phyloP scores from a whole-genome alignment of 108 stramenopile genomes.

The Skeletonema marinoi region DNA sequence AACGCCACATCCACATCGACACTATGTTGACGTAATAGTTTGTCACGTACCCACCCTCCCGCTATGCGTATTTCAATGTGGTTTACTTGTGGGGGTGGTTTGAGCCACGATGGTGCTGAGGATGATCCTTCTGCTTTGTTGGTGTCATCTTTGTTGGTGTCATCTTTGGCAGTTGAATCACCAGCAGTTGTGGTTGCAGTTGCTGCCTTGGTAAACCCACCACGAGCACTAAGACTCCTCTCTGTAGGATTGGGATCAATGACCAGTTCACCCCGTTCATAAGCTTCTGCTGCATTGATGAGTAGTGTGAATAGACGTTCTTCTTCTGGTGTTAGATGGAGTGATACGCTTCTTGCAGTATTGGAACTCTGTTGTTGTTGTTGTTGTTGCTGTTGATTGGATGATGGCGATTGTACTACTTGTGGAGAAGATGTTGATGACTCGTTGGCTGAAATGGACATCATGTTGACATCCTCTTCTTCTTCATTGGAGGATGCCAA shows the following conservation, averaged over 20 bases:
- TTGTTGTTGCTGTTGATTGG: too few relatives aligned
- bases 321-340: slow-evolving; percentile 56
- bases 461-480: background rate
- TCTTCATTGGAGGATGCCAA: background rate
- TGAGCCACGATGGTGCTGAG: slow-evolving; percentile 13
- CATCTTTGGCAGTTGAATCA: slow-evolving; percentile 1
- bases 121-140: background rate
- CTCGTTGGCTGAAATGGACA: too few relatives aligned
- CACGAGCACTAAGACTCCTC: slow-evolving; percentile 24
- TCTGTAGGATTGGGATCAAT: slow-evolving; percentile 25
- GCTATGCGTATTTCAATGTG: slow-evolving; percentile 70
- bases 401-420: too few relatives aligned
- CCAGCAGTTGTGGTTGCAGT: background rate
- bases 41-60: slow-evolving; percentile 92
- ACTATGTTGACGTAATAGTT: slow-evolving; percentile 78
- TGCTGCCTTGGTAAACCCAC: slow-evolving; percentile 28
- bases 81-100: slow-evolving; percentile 19
- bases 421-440: too few relatives aligned
- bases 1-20: slow-evolving; percentile 97
- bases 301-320: slow-evolving; percentile 46
- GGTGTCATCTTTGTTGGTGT: background rate
- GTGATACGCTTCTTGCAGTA: background rate
- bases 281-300: slow-evolving; percentile 43
- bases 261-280: slow-evolving; percentile 34
- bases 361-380: background rate